Conservation (phyloP, 768 basidiomycete genomes). For the Agrocybe chaxingu region DNA sequence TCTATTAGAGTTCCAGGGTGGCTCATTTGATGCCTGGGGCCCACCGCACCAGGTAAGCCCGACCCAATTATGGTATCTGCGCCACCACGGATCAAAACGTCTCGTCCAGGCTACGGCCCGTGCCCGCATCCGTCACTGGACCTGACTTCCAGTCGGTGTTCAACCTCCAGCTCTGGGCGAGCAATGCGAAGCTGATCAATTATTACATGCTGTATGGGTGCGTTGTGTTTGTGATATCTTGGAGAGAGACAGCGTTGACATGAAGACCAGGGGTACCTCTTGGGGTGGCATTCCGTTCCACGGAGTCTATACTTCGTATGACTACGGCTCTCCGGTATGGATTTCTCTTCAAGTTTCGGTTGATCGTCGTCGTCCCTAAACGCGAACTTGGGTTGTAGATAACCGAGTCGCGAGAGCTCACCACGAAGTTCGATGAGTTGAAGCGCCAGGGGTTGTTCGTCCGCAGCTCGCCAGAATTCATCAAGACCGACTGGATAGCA, state of each 20-base stretch:
- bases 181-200: conserved; percentile 77
- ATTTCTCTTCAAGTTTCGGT: neutral
- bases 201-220: conserved; percentile 87
- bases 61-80: neutral
- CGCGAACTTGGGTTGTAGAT: conserved; percentile 30
- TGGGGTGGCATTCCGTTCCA: conserved; percentile 83
- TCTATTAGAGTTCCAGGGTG: conserved; percentile 58
- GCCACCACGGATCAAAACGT: conserved; percentile 1
- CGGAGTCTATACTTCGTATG: conserved; percentile 77
- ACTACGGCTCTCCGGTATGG: conserved; percentile 67
- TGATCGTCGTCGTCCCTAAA: neutral
- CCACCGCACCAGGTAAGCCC: conserved; percentile 55
- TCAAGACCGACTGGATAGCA: conserved; percentile 75
- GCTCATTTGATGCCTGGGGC: conserved; percentile 82
- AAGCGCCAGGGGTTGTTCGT: conserved; percentile 79
- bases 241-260: neutral
- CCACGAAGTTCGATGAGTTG: conserved; percentile 70
- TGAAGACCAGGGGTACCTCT: conserved; percentile 65
- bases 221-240: conserved; percentile 4
- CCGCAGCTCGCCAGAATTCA: conserved; percentile 74
- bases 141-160: conserved; percentile 78
- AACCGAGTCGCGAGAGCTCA: conserved; percentile 63
- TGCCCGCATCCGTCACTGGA: conserved; percentile 67
- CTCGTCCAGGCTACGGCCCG: conserved; percentile 49
- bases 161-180: conserved; percentile 74